Percentiles rank a stretch among this genome's conserved stretches.
phyloP scores from a whole-genome alignment of 2,329 filamentous ascomycete genomes.

The Sarocladiaceae sp. region DNA sequence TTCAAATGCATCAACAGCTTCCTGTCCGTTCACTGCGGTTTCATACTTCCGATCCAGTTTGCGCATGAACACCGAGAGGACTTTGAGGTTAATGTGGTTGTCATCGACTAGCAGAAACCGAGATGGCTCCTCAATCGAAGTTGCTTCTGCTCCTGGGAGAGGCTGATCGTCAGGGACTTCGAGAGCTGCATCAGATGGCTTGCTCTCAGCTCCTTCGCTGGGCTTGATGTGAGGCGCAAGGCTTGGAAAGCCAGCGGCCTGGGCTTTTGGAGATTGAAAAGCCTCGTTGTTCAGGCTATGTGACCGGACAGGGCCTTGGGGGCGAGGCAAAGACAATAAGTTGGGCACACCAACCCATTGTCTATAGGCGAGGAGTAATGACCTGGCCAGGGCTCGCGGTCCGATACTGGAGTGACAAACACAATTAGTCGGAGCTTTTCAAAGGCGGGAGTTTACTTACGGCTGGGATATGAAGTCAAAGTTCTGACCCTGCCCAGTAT shows the following conservation, averaged over 20 bases:
- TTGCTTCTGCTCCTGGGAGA: conserved; percentile 12
- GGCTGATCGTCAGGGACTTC: background rate
- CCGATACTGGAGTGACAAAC: background rate
- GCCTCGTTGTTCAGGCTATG: background rate
- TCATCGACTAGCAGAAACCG: conserved; percentile 34
- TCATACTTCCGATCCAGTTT: conserved; percentile 24
- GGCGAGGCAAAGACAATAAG: background rate
- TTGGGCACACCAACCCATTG: conserved; percentile 14
- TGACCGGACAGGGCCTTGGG: background rate
- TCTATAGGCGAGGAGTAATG: conserved; percentile 20
- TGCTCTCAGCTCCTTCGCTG: too few species aligned
- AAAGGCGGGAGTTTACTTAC: conserved; percentile 17
- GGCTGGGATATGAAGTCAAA: conserved; percentile 33
- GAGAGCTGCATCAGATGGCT: background rate
- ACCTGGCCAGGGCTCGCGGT: conserved; percentile 16
- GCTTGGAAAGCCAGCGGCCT: background rate
- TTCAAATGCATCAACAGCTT: conserved; percentile 24
- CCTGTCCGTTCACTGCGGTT: conserved; percentile 26
- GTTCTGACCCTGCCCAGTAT: conserved; percentile 15
- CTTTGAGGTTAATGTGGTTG: conserved; percentile 31
- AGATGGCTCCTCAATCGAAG: too few species aligned
- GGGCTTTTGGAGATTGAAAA: too few species aligned
- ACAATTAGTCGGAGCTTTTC: background rate
- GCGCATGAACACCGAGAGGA: conserved; percentile 26
- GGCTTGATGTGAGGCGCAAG: too few species aligned